Evolutionary conservation across 2,329 filamentous ascomycete species (phyloP), one percentile per base, ranked within the genome.

Genomic region (Sporothrix mexicana): DNA sequence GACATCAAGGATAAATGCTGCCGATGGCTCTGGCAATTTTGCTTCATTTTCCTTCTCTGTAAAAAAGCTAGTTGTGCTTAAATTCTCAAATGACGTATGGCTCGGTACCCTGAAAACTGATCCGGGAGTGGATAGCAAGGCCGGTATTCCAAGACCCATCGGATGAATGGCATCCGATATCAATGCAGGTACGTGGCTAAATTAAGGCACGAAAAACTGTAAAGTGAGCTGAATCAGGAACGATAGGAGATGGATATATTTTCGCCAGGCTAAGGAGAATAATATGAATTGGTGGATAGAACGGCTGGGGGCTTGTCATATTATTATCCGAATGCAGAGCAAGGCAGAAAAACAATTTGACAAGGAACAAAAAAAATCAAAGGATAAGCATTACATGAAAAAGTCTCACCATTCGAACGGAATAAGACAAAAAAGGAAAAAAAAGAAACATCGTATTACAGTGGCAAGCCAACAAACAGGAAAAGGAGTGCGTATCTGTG

Each of bases 131-230:
- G 43, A 36, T 17, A 62, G 12, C 15, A 15, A 36, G 17, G 13
- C 20, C 23, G 20, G 20, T 55, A 25, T 55, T 20, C 10, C n/a
- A 23, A 41, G 43, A 17, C 30, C 15, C 17, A 62, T 62, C 55
- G 59, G 59, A 64, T 45, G 59, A 64, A 64, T 45, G 59, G 59
- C 36, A 3, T 17, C 59, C 17, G 41, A 45, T 13, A 36, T 20
- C 36, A 45, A 64, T 43, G 59, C 59, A 45, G 41, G 59, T 13
- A 45, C 59, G 59, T 64, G 59, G 59, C n/a, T 64, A 64, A 45
- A 64, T 45, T 64, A 64, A 23, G 59, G 41, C 23, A 8, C 36
- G 30, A 64, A 45, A 64, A 36, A 13, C 17, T 45, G n/a, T 15
- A n/a, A 13, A 36, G 9, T 23, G 36, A 43, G 36, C 36, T 64